Percentiles rank a stretch among this genome's conserved stretches.
phyloP scores from a whole-genome alignment of 768 basidiomycete genomes.

The Leucogyrophana mollusca region DNA sequence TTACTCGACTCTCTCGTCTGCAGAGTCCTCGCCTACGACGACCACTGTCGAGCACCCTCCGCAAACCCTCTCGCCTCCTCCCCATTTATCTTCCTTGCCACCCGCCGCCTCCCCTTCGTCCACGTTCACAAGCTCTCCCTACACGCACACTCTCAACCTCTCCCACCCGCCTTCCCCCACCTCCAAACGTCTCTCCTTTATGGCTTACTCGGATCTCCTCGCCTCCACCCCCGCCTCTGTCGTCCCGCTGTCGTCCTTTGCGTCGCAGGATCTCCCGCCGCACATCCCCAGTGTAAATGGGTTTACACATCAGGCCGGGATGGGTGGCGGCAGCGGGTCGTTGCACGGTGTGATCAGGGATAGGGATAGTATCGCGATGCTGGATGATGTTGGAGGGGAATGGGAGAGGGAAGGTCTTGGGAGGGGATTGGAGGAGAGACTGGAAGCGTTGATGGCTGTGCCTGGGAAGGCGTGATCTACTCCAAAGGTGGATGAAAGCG shows the following conservation, averaged over 20 bases:
- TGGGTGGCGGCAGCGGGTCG: conserved; percentile 23
- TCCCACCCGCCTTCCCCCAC: conserved; percentile 47
- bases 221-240: conserved; percentile 72
- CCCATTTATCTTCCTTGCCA: conserved; percentile 19
- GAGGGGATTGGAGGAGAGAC: conserved; percentile 75
- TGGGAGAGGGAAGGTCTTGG: conserved; percentile 88
- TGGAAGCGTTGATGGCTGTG: conserved; percentile 55
- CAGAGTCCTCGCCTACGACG: conserved; percentile 37
- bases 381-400: conserved; percentile 76
- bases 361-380: conserved; percentile 42
- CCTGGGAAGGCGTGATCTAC: conserved; percentile 21
- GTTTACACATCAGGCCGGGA: conserved; percentile 30
- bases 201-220: conserved; percentile 85
- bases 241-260: conserved; percentile 68
- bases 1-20: conserved; percentile 39
- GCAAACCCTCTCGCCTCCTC: conserved; percentile 18
- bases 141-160: conserved; percentile 16
- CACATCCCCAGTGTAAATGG: conserved; percentile 68
- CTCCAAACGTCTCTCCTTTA: conserved; percentile 80
- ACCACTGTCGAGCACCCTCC: conserved; percentile 31
- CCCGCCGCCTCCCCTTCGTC: conserved; percentile 20
- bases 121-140: conserved; percentile 27
- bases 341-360: conserved; percentile 22
- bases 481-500: neutral
- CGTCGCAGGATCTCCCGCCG: conserved; percentile 61